Evolutionary conservation across 495 filamentous ascomycete species (phyloP), one percentile per base, ranked within the genome.

Genomic region (Hypoxylon cercidicola): DNA sequence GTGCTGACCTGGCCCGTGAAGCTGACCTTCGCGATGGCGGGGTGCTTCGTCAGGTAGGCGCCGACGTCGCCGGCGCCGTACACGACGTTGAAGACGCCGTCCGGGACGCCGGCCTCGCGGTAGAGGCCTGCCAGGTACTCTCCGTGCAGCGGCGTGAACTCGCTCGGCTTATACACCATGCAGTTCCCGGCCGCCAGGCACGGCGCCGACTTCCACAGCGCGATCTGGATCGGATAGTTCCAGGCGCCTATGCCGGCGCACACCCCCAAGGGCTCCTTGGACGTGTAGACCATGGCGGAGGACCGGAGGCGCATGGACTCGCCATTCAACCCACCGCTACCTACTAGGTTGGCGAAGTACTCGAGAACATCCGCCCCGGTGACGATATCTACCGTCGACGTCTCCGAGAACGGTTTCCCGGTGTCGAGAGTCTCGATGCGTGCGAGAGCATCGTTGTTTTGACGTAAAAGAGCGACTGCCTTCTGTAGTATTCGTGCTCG

Each of bases 181-280:
- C 88, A 90, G 69, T 95, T 95, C 21, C 91, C 91, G 3, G 91
- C 91, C 9, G 90, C 89, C 13, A 95, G 82, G 57, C 90, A 93
- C 4, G 91, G 89, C 12, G 89, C 90, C 3, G 88, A 90, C 73
- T 95, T 95, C 91, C 91, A 93, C 0, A 93, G 82, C 12, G 91
- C 91, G 73, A 95, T 93, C 70, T 93, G 91, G 58, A 93, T 88
- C 12, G 91, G 91, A 71, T 93, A 93, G 73, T 93, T 93, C 90
- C 90, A 93, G 52, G 90, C 90, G 40, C 90, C 90, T 66, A 93
- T 92, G 32, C 89, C 90, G 5, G 84, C 90, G 74, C 90, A 92
- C 1, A 93, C 89, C 18, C 90, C 90, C 41, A 92, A 73, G 2
- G 90, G 82, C 44, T 89, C 87, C 70, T 92, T 92, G 64, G 84